Conservation (phyloP, 345 rosid genomes). For the Bruguiera parviflora region DNA sequence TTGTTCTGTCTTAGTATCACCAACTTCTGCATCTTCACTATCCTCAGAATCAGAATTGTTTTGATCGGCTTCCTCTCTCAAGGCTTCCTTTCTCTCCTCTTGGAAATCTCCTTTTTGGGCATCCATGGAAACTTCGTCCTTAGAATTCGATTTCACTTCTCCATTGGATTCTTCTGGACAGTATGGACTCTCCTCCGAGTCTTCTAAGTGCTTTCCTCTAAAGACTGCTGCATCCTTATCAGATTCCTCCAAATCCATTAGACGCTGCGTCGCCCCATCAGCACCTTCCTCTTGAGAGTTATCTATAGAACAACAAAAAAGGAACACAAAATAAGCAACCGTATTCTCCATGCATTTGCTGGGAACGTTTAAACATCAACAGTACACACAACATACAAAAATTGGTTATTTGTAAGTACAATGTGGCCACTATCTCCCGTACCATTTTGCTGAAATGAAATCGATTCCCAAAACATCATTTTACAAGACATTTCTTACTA, state of each 20-base stretch:
- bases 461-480: not conserved
- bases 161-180: slow-evolving; percentile 38
- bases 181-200: slow-evolving; percentile 31
- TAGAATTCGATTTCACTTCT: slow-evolving; percentile 45
- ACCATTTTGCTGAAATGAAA: too few relatives aligned
- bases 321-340: not conserved
- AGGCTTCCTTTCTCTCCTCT: slow-evolving; percentile 35
- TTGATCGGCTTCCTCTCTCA: slow-evolving; percentile 34
- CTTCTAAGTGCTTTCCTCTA: slow-evolving; percentile 33
- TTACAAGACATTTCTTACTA: not conserved
- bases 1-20: slow-evolving; percentile 22
- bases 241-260: slow-evolving; percentile 34
- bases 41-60: slow-evolving; percentile 42
- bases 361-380: not conserved
- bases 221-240: slow-evolving; percentile 41
- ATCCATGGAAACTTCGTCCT: slow-evolving; percentile 33
- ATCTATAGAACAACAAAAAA: slow-evolving; percentile 25
- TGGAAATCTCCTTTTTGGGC: slow-evolving; percentile 27
- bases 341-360: not conserved
- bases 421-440: too few relatives aligned
- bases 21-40: slow-evolving; percentile 31
- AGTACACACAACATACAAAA: not conserved
- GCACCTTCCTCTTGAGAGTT: slow-evolving; percentile 39
- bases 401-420: too few relatives aligned
- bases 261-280: slow-evolving; percentile 32